These are phyloP conservation scores for Coriaria nepalensis DNA, from an alignment of 306 rosid genomes.

Conservation along the genomic window DNA sequence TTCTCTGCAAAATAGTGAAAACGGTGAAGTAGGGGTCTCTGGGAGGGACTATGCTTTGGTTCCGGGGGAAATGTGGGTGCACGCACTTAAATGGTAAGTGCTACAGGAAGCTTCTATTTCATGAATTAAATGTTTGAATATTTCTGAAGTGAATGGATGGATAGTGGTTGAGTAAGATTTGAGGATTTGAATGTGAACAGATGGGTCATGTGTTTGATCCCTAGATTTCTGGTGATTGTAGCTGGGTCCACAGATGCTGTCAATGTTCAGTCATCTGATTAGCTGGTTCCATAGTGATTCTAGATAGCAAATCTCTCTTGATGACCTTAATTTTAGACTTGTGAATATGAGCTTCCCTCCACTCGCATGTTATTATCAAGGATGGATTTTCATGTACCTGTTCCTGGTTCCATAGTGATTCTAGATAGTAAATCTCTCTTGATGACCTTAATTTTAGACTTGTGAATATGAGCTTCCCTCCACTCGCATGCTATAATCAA, in stretches of 20 bases:
- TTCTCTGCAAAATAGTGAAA: conserved; percentile 29
- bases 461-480: background rate
- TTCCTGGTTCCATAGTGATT: background rate
- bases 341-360: background rate
- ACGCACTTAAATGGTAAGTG: conserved; percentile 92
- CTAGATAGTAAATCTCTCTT: background rate
- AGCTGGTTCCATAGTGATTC: background rate
- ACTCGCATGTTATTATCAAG: background rate
- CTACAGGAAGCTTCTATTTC: background rate
- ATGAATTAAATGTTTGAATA: background rate
- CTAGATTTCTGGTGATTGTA: no score
- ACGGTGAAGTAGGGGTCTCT: conserved; percentile 71
- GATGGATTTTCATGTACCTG: background rate
- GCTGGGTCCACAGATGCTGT: no score
- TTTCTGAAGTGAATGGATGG: background rate
- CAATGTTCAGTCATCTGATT: conserved; percentile 1
- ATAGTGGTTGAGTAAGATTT: no score
- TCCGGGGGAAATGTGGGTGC: conserved; percentile 89
- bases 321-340: conserved; percentile 2
- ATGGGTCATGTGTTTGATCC: no score
- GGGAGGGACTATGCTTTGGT: conserved; percentile 95
- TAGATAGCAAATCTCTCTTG: background rate
- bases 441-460: conserved; percentile 2
- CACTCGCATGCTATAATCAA: background rate
- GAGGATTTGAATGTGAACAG: no score